These are phyloP conservation scores for Cladobotryum mycophilum DNA, from an alignment of 2,329 filamentous ascomycete genomes.

Conservation along the genomic window DNA sequence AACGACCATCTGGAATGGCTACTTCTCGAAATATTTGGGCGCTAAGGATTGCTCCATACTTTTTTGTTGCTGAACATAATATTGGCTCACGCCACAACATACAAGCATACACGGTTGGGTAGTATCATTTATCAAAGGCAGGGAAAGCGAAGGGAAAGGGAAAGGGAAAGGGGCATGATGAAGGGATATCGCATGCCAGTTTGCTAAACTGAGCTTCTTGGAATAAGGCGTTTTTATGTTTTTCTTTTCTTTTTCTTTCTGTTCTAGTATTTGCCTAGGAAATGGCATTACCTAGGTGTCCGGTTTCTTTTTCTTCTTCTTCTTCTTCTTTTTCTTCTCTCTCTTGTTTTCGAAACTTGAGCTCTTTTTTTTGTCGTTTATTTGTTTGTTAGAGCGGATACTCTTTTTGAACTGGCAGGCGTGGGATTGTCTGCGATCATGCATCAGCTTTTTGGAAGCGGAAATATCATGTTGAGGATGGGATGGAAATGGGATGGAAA, in stretches of 20 bases:
- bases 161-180: slow-evolving; percentile 1
- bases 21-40: neutral
- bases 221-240: slow-evolving; percentile 6
- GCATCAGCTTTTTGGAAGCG: no score
- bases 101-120: neutral
- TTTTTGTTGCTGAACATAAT: neutral
- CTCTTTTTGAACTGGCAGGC: no score
- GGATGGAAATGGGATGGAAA: no score
- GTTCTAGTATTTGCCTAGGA: neutral
- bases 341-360: neutral
- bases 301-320: slow-evolving; percentile 6
- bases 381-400: neutral
- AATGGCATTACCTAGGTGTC: neutral
- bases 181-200: slow-evolving; percentile 1
- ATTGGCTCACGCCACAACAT: neutral
- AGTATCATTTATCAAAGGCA: neutral
- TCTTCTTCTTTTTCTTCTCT: slow-evolving; percentile 1
- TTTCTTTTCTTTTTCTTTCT: no score
- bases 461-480: no score
- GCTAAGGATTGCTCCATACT: neutral
- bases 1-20: slow-evolving; percentile 3
- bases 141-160: slow-evolving; percentile 2
- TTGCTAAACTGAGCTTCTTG: slow-evolving; percentile 4
- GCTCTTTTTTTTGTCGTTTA: neutral
- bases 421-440: no score